Percentiles rank a stretch among this genome's conserved stretches.
phyloP scores from a whole-genome alignment of 2,329 filamentous ascomycete genomes.

The Volutella citrinella region DNA sequence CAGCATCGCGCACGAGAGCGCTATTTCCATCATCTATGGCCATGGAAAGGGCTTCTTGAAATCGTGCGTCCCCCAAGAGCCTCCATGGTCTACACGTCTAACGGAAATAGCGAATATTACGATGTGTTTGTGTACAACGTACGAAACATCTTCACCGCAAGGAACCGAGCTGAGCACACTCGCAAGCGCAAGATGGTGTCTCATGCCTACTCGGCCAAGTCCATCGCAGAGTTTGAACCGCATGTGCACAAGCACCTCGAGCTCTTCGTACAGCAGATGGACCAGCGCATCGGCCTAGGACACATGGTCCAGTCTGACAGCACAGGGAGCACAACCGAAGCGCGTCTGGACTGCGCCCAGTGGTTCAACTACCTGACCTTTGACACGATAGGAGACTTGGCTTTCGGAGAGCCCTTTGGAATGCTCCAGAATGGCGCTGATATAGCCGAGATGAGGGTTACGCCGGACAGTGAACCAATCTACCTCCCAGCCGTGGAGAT shows the following conservation, averaged over 20 bases:
- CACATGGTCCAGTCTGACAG: too few relatives aligned
- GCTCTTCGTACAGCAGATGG: slow-evolving; percentile 70
- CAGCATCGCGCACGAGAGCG: slow-evolving; percentile 75
- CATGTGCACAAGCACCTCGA: slow-evolving; percentile 82
- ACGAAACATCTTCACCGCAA: slow-evolving; percentile 84
- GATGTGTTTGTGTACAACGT: slow-evolving; percentile 87
- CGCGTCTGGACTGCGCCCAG: slow-evolving; percentile 67
- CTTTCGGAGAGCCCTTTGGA: slow-evolving; percentile 50
- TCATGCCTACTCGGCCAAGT: slow-evolving; percentile 83
- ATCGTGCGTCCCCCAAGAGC: slow-evolving; percentile 41
- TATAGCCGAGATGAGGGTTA: slow-evolving; percentile 67
- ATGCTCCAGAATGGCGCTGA: slow-evolving; percentile 79
- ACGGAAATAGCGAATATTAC: slow-evolving; percentile 68
- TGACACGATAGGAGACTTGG: slow-evolving; percentile 47
- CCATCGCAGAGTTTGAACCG: slow-evolving; percentile 79
- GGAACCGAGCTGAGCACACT: slow-evolving; percentile 76
- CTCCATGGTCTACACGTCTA: background rate
- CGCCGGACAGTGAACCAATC: slow-evolving; percentile 58
- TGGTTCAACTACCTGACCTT: slow-evolving; percentile 66
- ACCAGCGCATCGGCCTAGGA: slow-evolving; percentile 54
- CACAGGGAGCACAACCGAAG: too few relatives aligned
- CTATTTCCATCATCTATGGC: slow-evolving; percentile 74
- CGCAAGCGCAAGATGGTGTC: slow-evolving; percentile 87
- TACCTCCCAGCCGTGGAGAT: slow-evolving; percentile 83
- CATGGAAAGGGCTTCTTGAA: slow-evolving; percentile 76